Evolutionary conservation across 768 basidiomycete species (phyloP).

Genomic region (Hypholoma sublateritium): DNA sequence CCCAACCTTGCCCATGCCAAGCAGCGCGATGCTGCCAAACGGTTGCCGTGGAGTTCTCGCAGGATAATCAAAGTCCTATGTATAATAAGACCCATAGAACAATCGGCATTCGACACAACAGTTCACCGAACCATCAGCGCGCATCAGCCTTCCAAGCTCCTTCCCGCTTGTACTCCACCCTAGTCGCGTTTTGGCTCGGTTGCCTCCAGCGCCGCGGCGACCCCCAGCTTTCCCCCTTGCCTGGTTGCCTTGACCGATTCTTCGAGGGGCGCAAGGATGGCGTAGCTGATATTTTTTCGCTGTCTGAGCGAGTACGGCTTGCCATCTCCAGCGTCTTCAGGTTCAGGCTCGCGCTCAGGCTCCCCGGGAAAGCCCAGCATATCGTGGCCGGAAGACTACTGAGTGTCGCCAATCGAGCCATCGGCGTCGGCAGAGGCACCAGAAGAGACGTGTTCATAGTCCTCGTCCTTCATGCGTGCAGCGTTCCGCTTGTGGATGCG

Average conservation of each 20-base stretch:
- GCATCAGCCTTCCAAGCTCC: constrained; percentile 75
- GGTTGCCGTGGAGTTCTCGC: constrained; percentile 71
- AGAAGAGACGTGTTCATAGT: constrained; percentile 45
- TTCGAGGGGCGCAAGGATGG: constrained; percentile 75
- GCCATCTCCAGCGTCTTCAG: constrained; percentile 50
- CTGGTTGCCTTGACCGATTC: constrained; percentile 54
- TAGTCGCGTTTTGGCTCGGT: constrained; percentile 39
- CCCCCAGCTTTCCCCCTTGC: constrained; percentile 28
- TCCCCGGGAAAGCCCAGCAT: constrained; percentile 32
- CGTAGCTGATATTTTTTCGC: constrained; percentile 72
- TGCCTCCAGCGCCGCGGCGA: constrained; percentile 29
- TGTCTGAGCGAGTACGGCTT: constrained; percentile 67
- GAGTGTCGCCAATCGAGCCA: constrained; percentile 55
- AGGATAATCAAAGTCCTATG: constrained; percentile 70
- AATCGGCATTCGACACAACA: neutral
- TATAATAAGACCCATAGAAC: neutral
- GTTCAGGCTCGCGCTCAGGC: constrained; percentile 43
- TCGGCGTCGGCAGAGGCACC: constrained; percentile 53
- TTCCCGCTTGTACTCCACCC: constrained; percentile 83
- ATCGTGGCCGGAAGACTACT: constrained; percentile 44
- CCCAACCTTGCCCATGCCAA: constrained; percentile 76
- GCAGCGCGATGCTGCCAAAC: constrained; percentile 51
- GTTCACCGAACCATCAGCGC: constrained; percentile 68
- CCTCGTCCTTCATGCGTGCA: constrained; percentile 36
- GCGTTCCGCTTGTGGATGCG: constrained; percentile 30